Evolutionary conservation across 2,329 filamentous ascomycete genomes (phyloP).

Genomic region (Penicillium sclerotigenum): DNA sequence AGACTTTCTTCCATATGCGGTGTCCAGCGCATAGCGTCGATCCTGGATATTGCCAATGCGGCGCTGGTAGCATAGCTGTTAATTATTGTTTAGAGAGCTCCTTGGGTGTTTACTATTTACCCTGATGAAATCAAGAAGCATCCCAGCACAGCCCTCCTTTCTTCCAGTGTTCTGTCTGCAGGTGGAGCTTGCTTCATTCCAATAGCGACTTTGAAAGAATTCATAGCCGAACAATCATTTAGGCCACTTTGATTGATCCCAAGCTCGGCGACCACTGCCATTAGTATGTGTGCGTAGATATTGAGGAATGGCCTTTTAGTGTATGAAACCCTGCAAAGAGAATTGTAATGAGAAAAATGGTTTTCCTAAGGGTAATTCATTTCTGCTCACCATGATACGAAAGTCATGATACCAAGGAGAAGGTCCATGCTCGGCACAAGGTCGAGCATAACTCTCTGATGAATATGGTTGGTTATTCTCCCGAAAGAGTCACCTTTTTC

Average conservation of each 20-base stretch:
- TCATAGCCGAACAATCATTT: constrained; percentile 17
- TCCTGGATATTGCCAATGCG: constrained; percentile 32
- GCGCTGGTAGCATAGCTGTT: constrained; percentile 24
- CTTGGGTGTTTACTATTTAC: constrained; percentile 30
- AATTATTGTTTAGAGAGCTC: neutral
- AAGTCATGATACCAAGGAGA: constrained; percentile 23
- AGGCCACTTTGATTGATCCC: constrained; percentile 22
- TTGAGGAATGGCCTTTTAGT: constrained; percentile 19
- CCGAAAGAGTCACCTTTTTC: constrained; percentile 14
- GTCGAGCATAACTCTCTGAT: constrained; percentile 22
- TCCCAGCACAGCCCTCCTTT: constrained; percentile 50
- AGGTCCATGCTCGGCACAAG: constrained; percentile 20
- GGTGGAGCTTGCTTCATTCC: constrained; percentile 15
- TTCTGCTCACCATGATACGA: constrained; percentile 19
- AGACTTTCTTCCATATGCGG: constrained; percentile 59
- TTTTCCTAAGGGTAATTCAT: neutral
- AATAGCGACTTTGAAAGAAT: constrained; percentile 20
- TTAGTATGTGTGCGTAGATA: constrained; percentile 21
- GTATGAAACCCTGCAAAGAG: constrained; percentile 21
- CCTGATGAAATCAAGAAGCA: constrained; percentile 47
- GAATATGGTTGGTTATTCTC: constrained; percentile 21
- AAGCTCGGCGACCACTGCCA: constrained; percentile 24
- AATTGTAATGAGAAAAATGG: neutral
- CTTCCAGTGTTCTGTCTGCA: constrained; percentile 46
- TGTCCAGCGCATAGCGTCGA: constrained; percentile 56